Conservation (phyloP, 2,329 filamentous ascomycete genomes). For the Pseudophaeomoniella oleicola region DNA sequence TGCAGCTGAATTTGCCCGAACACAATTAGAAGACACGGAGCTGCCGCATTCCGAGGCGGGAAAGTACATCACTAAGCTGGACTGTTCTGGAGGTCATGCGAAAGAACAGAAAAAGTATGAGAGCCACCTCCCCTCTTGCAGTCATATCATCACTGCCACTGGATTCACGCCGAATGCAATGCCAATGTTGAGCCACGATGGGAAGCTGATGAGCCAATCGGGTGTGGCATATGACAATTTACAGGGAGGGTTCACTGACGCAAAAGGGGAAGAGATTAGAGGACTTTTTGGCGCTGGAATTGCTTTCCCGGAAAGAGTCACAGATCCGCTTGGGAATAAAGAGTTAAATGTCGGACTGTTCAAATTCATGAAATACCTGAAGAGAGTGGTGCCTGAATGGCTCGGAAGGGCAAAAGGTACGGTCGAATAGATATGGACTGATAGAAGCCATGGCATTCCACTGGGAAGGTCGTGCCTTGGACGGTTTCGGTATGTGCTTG, state of each 20-base stretch:
- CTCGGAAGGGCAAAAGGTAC: too few species aligned
- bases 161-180: conserved; percentile 39
- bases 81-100: conserved; percentile 23
- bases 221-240: conserved; percentile 18
- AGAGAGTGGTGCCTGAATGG: conserved; percentile 40
- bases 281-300: conserved; percentile 49
- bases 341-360: conserved; percentile 49
- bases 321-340: conserved; percentile 46
- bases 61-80: conserved; percentile 31
- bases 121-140: conserved; percentile 31
- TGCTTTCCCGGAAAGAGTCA: conserved; percentile 46
- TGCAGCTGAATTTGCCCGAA: conserved; percentile 43
- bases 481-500: too few species aligned
- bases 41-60: conserved; percentile 32
- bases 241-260: conserved; percentile 34
- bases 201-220: conserved; percentile 14
- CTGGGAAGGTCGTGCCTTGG: too few species aligned
- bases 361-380: conserved; percentile 51
- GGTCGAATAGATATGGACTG: too few species aligned
- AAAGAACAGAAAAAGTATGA: conserved; percentile 33
- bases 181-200: conserved; percentile 28
- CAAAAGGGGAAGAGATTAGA: conserved; percentile 25
- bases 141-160: conserved; percentile 43
- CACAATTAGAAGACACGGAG: conserved; percentile 40
- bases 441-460: too few species aligned